Evolutionary conservation across 2,329 filamentous ascomycete species (phyloP).

Genomic region (Aspergillus uvarum): DNA sequence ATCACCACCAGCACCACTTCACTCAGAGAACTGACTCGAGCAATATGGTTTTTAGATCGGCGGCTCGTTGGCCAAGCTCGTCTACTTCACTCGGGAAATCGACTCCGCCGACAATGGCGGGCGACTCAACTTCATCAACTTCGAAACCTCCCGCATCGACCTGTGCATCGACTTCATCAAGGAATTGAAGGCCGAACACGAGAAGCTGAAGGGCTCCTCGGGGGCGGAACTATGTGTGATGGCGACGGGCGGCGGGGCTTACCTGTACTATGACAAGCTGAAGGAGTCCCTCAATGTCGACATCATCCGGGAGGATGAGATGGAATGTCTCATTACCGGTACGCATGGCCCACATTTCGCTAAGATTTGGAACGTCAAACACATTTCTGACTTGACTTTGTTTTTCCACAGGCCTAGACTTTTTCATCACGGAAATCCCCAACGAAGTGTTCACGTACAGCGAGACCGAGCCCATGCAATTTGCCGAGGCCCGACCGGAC

Average conservation of each 20-base stretch:
- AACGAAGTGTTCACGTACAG: constrained; percentile 96
- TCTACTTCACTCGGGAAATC: constrained; percentile 92
- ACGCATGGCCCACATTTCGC: constrained; percentile 25
- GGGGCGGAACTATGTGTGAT: constrained; percentile 80
- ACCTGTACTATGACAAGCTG: constrained; percentile 94
- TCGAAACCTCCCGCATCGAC: constrained; percentile 93
- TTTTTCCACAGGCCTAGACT: constrained; percentile 71
- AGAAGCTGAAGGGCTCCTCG: constrained; percentile 67
- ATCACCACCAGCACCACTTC: neutral
- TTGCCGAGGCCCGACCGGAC: constrained; percentile 71
- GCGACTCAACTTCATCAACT: constrained; percentile 89
- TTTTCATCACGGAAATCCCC: constrained; percentile 98
- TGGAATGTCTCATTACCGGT: constrained; percentile 98
- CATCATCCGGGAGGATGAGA: constrained; percentile 91
- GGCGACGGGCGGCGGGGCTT: constrained; percentile 93
- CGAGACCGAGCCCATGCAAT: constrained; percentile 86
- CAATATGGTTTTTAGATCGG: constrained; percentile 68
- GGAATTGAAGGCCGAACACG: constrained; percentile 78
- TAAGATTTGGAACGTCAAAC: neutral
- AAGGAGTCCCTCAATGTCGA: constrained; percentile 79
- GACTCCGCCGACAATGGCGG: constrained; percentile 78
- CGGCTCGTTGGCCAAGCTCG: constrained; percentile 90
- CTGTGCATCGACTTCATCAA: constrained; percentile 91
- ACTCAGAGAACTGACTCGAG: constrained; percentile 9
- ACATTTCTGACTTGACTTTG: constrained; percentile 1